Evolutionary conservation across 2,329 filamentous ascomycete species (phyloP).

Genomic region (Apiospora marii): DNA sequence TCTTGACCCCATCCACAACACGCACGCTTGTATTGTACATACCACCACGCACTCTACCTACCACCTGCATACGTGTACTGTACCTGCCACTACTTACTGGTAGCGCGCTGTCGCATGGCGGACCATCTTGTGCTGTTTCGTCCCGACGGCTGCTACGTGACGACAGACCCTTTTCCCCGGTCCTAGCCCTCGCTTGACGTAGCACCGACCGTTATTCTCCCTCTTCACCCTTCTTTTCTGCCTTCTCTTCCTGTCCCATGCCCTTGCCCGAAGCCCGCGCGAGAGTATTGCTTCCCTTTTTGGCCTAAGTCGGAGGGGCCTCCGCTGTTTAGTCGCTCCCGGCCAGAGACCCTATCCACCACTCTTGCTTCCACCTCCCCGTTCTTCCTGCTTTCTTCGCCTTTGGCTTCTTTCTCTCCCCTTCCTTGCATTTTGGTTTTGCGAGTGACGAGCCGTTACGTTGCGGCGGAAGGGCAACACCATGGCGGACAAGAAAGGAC

Average conservation of each 20-base stretch:
- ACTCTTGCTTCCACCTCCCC: neutral
- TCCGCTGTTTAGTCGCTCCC: slow-evolving; percentile 15
- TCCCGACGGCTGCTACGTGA: slow-evolving; percentile 23
- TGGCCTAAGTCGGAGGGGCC: slow-evolving; percentile 15
- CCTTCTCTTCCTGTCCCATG: neutral
- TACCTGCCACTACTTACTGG: neutral
- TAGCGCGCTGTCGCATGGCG: slow-evolving; percentile 21
- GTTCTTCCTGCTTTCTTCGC: slow-evolving; percentile 7
- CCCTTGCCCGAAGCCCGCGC: neutral
- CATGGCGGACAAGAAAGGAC: slow-evolving; percentile 39
- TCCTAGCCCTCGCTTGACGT: slow-evolving; percentile 15
- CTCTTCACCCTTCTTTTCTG: neutral
- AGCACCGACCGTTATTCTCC: slow-evolving; percentile 10
- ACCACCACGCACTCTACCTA: neutral
- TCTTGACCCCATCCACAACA: slow-evolving; percentile 8
- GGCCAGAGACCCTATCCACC: neutral
- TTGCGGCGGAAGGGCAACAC: slow-evolving; percentile 28
- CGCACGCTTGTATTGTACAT: neutral
- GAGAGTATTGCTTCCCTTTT: slow-evolving; percentile 11
- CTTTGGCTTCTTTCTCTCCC: neutral
- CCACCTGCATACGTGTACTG: neutral
- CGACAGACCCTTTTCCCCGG: slow-evolving; percentile 18
- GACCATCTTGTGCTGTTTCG: slow-evolving; percentile 14
- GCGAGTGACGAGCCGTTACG: slow-evolving; percentile 23
- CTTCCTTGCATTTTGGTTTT: neutral